Evolutionary conservation across 805 yeast species (phyloP), one percentile per base, ranked within the genome.

Genomic region (Nakazawaea ernobii): DNA sequence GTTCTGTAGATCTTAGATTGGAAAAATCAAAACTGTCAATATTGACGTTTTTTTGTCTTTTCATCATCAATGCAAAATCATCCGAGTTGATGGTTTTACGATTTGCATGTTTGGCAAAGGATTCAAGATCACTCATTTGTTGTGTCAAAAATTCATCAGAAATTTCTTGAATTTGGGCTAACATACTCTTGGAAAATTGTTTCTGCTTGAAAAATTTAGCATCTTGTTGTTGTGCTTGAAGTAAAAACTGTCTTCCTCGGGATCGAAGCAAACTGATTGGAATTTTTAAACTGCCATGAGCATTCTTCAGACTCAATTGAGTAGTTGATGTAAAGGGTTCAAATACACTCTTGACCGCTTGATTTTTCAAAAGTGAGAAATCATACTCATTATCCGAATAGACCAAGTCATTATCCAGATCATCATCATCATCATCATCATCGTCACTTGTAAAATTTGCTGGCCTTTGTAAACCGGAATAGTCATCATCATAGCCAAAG

Each of bases 71-170:
- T 30, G 63, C 51, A 6, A 66, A 64, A 52, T 71, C 74, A 29
- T 59, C 61, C 17, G 58, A 58, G 32, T 55, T 58, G 11, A 69
- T 60, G 6, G 53, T 53, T 24, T 60, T 55, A 10, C 66, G 52
- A 15, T 59, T 55, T 15, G 59, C 52, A 50, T 67, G 71, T 13
- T 49, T 53, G 1, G 70, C 68, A 51, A 63, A 66, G 3, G 65
- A 60, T 17, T 58, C 52, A 41, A 71, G 55, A 49, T 70, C 73
- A 0, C 43, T 49, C 52, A 66, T 48, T 47, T 70, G 64, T 20
- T 65, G 66, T 24, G 54, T 50, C 36, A 71, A 55, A 41, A 72
- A 72, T 37, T 61, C 65, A 20, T 59, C 57, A 2, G 71, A 65
- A 38, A 65, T 59, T 10, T 53, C 53, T 28, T 66, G 67, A 17